phyloP scores from a whole-genome alignment of 148 eudicot species.

The Silene conica region DNA sequence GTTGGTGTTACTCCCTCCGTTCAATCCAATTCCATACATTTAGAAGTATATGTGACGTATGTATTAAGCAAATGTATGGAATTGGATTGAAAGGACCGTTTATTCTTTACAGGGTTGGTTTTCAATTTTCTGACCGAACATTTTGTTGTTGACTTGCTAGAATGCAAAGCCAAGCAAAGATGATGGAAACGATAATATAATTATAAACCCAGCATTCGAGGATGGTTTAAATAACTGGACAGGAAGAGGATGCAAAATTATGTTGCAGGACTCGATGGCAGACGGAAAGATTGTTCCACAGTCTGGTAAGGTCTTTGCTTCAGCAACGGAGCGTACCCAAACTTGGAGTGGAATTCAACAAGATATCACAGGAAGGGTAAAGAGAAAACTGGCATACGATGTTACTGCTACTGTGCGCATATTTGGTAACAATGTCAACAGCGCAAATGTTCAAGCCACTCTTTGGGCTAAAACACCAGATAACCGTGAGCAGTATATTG shows the following conservation, averaged over 20 bases:
- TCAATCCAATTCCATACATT: too few relatives aligned
- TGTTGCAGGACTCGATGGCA: conserved; percentile 64
- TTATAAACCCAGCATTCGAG: conserved; percentile 75
- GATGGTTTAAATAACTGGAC: conserved; percentile 90
- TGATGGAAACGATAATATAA: conserved; percentile 55
- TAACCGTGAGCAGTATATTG: conserved; percentile 74
- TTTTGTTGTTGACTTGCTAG: conserved; percentile 12
- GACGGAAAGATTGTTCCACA: conserved; percentile 67
- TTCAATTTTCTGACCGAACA: neutral
- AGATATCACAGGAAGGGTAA: conserved; percentile 66
- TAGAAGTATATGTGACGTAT: too few relatives aligned
- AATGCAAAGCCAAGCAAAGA: conserved; percentile 16
- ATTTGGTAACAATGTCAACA: conserved; percentile 65
- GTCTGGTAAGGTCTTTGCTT: conserved; percentile 78
- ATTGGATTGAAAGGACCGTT: too few relatives aligned
- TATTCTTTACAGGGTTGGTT: neutral
- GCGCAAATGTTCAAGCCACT: conserved; percentile 59
- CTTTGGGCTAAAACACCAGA: conserved; percentile 76
- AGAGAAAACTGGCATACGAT: conserved; percentile 75
- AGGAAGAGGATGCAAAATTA: conserved; percentile 77
- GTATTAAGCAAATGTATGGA: too few relatives aligned
- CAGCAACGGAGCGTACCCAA: conserved; percentile 67
- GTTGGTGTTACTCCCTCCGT: too few relatives aligned
- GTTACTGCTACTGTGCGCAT: conserved; percentile 65
- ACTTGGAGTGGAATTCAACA: conserved; percentile 96